Percentiles rank a stretch among this genome's conserved stretches.
These are phyloP conservation scores for Rubroboletus satanas DNA, from an alignment of 768 basidiomycete genomes.

Conservation along the genomic window DNA sequence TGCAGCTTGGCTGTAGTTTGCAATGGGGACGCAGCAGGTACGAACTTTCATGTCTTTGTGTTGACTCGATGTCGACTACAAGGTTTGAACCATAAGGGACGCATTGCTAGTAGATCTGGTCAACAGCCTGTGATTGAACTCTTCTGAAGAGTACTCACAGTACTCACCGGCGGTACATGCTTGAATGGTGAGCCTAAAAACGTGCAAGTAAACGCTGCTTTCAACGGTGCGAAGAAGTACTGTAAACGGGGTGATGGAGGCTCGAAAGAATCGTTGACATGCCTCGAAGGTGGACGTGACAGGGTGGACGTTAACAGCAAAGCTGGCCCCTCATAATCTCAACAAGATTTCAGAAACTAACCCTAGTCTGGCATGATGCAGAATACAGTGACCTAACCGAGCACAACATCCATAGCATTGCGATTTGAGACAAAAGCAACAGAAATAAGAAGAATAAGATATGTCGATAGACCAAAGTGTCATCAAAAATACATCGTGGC, in stretches of 20 bases:
- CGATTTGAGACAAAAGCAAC: conserved; percentile 26
- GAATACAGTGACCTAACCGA: conserved; percentile 2
- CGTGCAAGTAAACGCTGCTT: background rate
- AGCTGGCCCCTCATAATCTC: background rate
- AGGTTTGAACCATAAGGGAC: background rate
- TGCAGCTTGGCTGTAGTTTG: background rate
- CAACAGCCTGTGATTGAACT: background rate
- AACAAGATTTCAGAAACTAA: background rate
- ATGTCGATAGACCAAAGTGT: conserved; percentile 13
- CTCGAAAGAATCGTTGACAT: background rate
- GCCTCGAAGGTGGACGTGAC: background rate
- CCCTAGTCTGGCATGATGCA: background rate
- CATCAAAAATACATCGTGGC: conserved; percentile 27
- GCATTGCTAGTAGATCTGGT: background rate
- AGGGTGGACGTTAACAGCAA: background rate
- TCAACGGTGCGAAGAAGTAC: background rate
- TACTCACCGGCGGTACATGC: background rate
- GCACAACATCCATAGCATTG: conserved; percentile 31
- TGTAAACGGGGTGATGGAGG: background rate
- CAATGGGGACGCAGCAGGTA: background rate
- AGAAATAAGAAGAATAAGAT: conserved; percentile 33
- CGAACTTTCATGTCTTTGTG: background rate
- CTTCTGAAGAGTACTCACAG: too few species aligned
- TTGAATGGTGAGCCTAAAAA: too few species aligned
- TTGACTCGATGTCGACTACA: background rate